Conservation (phyloP, 2,329 filamentous ascomycete species). For the Zalaria obscura region DNA sequence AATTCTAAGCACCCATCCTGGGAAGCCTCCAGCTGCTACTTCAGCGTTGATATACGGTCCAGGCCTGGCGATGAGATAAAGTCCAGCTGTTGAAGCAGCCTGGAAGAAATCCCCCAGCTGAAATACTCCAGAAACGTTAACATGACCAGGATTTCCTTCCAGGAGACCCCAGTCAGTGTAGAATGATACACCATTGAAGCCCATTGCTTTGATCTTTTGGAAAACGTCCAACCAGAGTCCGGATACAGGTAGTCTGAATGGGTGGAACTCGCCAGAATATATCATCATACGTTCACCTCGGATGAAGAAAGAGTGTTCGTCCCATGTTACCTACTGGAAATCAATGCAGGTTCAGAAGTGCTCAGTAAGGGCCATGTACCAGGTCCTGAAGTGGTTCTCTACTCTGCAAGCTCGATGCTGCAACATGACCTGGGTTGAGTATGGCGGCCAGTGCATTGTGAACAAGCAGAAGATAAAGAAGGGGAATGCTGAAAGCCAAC, state of each 20-base stretch:
- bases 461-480: too few species aligned
- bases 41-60: conserved; percentile 73
- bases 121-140: conserved; percentile 57
- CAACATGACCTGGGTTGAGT: too few species aligned
- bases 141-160: conserved; percentile 52
- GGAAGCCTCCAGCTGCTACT: conserved; percentile 61
- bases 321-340: conserved; percentile 46
- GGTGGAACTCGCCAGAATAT: conserved; percentile 59
- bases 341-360: too few species aligned
- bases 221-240: conserved; percentile 58
- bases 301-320: conserved; percentile 53
- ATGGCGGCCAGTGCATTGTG: too few species aligned
- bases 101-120: conserved; percentile 62
- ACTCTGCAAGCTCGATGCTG: too few species aligned
- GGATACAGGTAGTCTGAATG: conserved; percentile 41
- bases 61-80: conserved; percentile 59
- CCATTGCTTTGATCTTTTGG: conserved; percentile 69
- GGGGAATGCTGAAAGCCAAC: too few species aligned
- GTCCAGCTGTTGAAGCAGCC: conserved; percentile 55
- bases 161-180: conserved; percentile 68
- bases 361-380: conserved; percentile 22
- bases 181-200: conserved; percentile 68
- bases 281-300: conserved; percentile 56
- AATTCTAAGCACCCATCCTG: conserved; percentile 63
- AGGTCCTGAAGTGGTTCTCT: conserved; percentile 35